phyloP scores from a whole-genome alignment of 2,329 filamentous ascomycete genomes.

The Neofusicoccum kwambonambiense region DNA sequence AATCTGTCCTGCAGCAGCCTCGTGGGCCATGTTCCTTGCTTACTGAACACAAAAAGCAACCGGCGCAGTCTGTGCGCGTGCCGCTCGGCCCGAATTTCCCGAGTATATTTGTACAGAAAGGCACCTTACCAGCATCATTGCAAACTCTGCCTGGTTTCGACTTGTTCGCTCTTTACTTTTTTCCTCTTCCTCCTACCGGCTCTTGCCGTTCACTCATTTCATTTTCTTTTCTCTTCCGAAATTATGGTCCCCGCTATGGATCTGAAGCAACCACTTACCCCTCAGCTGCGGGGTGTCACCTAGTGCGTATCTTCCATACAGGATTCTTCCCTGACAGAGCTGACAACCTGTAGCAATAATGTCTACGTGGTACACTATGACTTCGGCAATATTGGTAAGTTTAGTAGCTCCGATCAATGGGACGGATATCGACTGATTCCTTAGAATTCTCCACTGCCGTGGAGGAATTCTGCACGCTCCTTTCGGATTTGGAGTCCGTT shows the following conservation, averaged over 20 bases:
- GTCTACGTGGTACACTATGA: constrained; percentile 35
- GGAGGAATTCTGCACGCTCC: constrained; percentile 25
- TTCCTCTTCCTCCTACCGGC: not conserved
- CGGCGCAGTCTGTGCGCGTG: constrained; percentile 9
- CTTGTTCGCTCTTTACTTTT: not conserved
- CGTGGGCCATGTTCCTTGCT: not conserved
- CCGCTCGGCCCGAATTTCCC: constrained; percentile 13
- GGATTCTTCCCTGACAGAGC: too few relatives aligned
- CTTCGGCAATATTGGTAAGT: constrained; percentile 29
- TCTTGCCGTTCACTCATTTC: constrained; percentile 4
- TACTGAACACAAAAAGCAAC: constrained; percentile 1
- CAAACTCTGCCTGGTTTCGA: not conserved
- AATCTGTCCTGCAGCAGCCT: not conserved
- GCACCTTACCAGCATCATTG: not conserved
- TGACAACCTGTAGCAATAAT: constrained; percentile 21
- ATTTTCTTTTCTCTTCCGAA: not conserved
- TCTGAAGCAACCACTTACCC: not conserved
- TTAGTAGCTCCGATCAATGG: not conserved
- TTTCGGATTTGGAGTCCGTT: constrained; percentile 28
- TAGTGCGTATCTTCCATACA: not conserved
- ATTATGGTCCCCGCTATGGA: not conserved
- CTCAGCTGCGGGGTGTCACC: constrained; percentile 4
- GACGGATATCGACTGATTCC: not conserved
- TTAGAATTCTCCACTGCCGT: constrained; percentile 25
- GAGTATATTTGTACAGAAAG: constrained; percentile 2